These are phyloP conservation scores for Berberis thunbergii DNA, from an alignment of 164 flowering plant genomes.

Conservation along the genomic window DNA sequence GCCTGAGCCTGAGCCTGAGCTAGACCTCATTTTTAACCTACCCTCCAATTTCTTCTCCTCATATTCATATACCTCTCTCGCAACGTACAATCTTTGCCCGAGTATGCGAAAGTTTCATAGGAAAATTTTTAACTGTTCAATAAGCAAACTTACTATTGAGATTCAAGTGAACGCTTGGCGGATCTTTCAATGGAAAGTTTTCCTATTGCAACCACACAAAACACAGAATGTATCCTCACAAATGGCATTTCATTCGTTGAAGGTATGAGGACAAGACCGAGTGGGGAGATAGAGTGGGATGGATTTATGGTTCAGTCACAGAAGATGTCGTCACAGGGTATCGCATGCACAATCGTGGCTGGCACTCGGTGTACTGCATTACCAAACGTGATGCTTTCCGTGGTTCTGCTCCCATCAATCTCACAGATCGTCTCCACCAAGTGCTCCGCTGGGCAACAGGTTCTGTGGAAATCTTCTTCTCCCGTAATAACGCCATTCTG, in stretches of 20 bases:
- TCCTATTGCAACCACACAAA: neutral
- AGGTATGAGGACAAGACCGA: slow-evolving; percentile 85
- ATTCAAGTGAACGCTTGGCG: neutral
- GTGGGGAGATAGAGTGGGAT: slow-evolving; percentile 83
- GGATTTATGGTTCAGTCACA: slow-evolving; percentile 86
- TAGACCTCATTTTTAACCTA: neutral
- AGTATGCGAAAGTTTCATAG: neutral
- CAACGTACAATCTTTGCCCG: too few species aligned
- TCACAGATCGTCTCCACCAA: slow-evolving; percentile 72
- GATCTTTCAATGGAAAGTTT: neutral
- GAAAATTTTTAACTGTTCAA: too few species aligned
- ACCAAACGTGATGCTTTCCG: slow-evolving; percentile 77
- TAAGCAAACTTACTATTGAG: neutral
- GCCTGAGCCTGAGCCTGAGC: neutral
- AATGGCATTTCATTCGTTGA: neutral
- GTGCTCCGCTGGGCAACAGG: slow-evolving; percentile 86
- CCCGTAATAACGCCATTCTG: slow-evolving; percentile 63
- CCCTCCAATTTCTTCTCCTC: neutral
- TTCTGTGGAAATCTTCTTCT: slow-evolving; percentile 81
- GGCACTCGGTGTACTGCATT: slow-evolving; percentile 71
- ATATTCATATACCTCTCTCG: too few species aligned
- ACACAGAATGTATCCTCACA: neutral
- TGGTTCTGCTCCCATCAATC: slow-evolving; percentile 78
- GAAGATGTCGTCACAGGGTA: slow-evolving; percentile 88
- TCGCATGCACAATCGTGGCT: slow-evolving; percentile 84